Conservation (phyloP, 108 stramenopile species). For the Nannochloropsis oceanica region DNA sequence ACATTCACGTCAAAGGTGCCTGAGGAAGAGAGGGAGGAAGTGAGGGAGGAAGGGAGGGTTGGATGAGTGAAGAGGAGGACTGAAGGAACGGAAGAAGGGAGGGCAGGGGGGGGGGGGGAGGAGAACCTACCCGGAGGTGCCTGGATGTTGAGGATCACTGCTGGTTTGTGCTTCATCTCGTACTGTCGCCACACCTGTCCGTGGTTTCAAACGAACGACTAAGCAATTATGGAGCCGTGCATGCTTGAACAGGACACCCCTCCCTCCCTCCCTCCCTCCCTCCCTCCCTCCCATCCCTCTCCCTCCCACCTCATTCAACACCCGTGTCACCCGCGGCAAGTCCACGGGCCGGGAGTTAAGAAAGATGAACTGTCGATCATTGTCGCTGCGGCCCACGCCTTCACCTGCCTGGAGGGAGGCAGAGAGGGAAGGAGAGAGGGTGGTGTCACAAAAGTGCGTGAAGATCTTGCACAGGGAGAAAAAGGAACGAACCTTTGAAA, state of each 20-base stretch:
- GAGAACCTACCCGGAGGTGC: slow-evolving; percentile 46
- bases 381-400: slow-evolving; percentile 47
- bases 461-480: no score
- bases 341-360: slow-evolving; percentile 93
- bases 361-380: slow-evolving; percentile 69
- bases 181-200: slow-evolving; percentile 62
- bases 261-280: not conserved
- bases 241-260: not conserved
- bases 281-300: not conserved
- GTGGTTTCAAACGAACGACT: no score
- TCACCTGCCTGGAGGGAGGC: slow-evolving; percentile 9
- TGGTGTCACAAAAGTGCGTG: no score
- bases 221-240: not conserved
- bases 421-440: not conserved
- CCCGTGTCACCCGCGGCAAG: slow-evolving; percentile 53
- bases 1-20: slow-evolving; percentile 80
- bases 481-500: not conserved
- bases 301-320: slow-evolving; percentile 35
- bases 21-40: not conserved
- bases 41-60: not conserved
- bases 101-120: no score
- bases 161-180: slow-evolving; percentile 69
- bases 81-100: no score
- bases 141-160: slow-evolving; percentile 58
- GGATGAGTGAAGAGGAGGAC: no score